Evolutionary conservation across 306 rosid genomes (phyloP).

Genomic region (Lablab purpureus): DNA sequence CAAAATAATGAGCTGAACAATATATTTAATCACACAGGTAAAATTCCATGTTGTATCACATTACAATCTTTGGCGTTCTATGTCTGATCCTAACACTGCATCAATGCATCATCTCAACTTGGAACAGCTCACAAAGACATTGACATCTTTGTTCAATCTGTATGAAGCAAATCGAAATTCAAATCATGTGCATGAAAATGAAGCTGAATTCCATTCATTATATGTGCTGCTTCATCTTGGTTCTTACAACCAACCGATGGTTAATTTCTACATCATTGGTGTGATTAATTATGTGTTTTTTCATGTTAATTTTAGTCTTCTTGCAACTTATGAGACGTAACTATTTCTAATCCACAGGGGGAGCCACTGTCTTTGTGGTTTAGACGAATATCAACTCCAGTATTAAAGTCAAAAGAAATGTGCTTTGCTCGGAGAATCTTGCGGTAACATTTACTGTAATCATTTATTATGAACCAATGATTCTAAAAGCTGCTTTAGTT

Average conservation of each 20-base stretch:
- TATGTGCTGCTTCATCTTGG: constrained; percentile 91
- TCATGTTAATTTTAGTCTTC: constrained; percentile 36
- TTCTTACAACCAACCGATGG: constrained; percentile 69
- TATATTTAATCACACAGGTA: constrained; percentile 62
- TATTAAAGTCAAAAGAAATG: constrained; percentile 86
- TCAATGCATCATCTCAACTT: constrained; percentile 81
- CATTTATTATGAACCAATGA: not conserved
- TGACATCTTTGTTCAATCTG: constrained; percentile 69
- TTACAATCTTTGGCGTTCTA: constrained; percentile 63
- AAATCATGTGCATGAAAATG: constrained; percentile 61
- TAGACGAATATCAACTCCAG: constrained; percentile 57
- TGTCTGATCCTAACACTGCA: constrained; percentile 63
- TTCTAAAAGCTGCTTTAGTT: not conserved
- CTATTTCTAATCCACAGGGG: constrained; percentile 67
- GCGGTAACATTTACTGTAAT: constrained; percentile 58
- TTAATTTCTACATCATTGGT: constrained; percentile 55
- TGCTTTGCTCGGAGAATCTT: constrained; percentile 73
- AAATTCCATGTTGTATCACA: constrained; percentile 81
- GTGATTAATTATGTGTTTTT: constrained; percentile 38
- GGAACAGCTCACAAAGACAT: constrained; percentile 92
- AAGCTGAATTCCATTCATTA: constrained; percentile 86
- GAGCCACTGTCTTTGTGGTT: constrained; percentile 92
- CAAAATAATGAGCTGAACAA: constrained; percentile 10
- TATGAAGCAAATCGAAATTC: constrained; percentile 68
- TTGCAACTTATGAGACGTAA: constrained; percentile 41